These are phyloP conservation scores for Pythium phragmitis DNA, from an alignment of 352 stramenopile genomes.

Conservation along the genomic window DNA sequence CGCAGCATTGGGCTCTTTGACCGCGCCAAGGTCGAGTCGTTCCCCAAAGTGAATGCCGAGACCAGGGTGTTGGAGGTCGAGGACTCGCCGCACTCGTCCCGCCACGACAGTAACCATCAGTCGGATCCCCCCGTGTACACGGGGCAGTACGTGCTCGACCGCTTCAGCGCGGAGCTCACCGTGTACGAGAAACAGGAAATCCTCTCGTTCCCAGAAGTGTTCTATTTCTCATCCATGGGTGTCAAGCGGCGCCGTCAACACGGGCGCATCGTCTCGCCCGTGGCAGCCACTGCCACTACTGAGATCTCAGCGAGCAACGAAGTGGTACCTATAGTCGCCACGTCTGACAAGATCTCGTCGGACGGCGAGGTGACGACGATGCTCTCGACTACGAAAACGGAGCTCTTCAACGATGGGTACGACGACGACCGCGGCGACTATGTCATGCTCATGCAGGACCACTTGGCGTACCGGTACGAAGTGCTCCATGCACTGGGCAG, in stretches of 20 bases:
- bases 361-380: too few relatives aligned
- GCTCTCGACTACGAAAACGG: background rate
- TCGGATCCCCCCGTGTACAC: background rate
- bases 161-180: slow-evolving; percentile 38
- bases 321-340: background rate
- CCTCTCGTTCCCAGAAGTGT: slow-evolving; percentile 42
- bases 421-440: slow-evolving; percentile 98
- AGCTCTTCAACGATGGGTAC: slow-evolving; percentile 91
- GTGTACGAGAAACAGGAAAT: slow-evolving; percentile 53
- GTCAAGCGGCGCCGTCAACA: slow-evolving; percentile 20
- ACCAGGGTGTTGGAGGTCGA: background rate
- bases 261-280: slow-evolving; percentile 2
- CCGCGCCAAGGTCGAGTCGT: slow-evolving; percentile 6
- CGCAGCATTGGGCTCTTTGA: slow-evolving; percentile 20
- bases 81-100: background rate
- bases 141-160: slow-evolving; percentile 6
- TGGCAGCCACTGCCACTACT: too few relatives aligned
- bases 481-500: slow-evolving; percentile 94
- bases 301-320: too few relatives aligned
- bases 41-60: too few relatives aligned
- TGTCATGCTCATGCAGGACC: slow-evolving; percentile 92
- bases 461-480: slow-evolving; percentile 93
- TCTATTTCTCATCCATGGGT: slow-evolving; percentile 31
- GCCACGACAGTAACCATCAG: background rate
- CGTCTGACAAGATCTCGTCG: background rate